Evolutionary conservation across 352 stramenopile genomes (phyloP), one percentile per base, ranked within the genome.

Genomic region (Phytophthora rubi): DNA sequence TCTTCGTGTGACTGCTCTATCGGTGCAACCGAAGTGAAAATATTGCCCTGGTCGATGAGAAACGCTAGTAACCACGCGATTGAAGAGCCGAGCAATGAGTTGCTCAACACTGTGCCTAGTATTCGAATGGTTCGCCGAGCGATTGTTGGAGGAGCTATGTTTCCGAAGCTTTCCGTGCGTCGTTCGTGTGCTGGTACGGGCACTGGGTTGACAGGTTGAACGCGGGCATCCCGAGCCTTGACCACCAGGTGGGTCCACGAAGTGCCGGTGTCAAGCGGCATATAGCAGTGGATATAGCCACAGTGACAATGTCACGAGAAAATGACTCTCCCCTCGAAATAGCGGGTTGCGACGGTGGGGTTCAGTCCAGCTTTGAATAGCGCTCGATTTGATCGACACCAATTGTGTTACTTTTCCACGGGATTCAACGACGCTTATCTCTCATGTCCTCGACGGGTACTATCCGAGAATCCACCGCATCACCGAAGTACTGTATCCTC

Each of bases 21-120:
- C 12, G 51, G 18, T 13, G 18, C 4, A 0, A 52, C 21, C 2
- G 35, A 26, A 4, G 64, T 53, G 32, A 73, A 59, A 13, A 73
- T 23, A 44, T 74, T 62, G 28, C 65, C 65, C 3, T 60, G 42
- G 0, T 66, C 49, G 16, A 74, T 53, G 18, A 32, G 54, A 28
- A 71, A 53, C 4, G 60, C 51, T 8, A 71, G 48, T 7, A 74
- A 18, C 65, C 70, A 77, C 39, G 70, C 32, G 21, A 77, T 35
- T 1, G 54, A 48, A 6, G 64, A 54, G 33, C 65, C 64, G 1
- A 73, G 33, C 45, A 77, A 9, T 4, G 70, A 64, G 48, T 73
- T 77, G 23, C 64, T 71, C n/a, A 77, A 5, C 4, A 77, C 53
- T 15, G 65, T 77, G 21, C 37, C 48, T 16, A 74, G 47, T 21